Evolutionary conservation across 306 rosid genomes (phyloP), one percentile per base, ranked within the genome.

Genomic region (Cicer bijugum): DNA sequence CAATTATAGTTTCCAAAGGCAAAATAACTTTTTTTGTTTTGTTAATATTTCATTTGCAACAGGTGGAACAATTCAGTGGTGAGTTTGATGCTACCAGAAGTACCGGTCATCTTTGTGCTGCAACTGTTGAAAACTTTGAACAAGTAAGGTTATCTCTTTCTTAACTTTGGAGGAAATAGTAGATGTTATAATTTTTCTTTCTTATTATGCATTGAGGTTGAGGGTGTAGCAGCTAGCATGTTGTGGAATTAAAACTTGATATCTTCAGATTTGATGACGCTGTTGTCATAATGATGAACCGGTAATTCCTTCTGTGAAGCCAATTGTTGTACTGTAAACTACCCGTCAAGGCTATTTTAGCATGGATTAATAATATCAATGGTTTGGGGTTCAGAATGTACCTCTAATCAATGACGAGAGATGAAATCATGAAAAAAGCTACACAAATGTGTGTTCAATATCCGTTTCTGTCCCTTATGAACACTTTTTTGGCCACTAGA

Each of bases 31-130:
- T 50, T 35, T 57, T 61, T 6, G 2, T 61, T 69, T 75, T 70
- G 57, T 15, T 63, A 48, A 12, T 60, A 56, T 79, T 72, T 75
- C 76, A 60, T 51, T 78, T 47, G 73, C 75, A 28, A 28, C 75
- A 94, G 98, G 96, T 91, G 46, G 88, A 86, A 68, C 77, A 70
- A 83, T 85, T 78, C 67, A 72, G 79, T 69, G 80, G 72, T 55
- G 90, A 83, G 80, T 89, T 87, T 81, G 92, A 94, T 84, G 96
- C 97, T 71, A 80, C 73, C 65, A 88, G 98, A 88, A 94, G 97
- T 89, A 88, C 89, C 1, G 95, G 97, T 68, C 86, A 87, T 70
- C 97, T 91, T 65, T 94, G 97, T 80, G 84, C 89, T 43, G 90
- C 97, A 50, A 88, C 90, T 19, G 77, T 83, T 72, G 86, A 79